Evolutionary conservation across 331 rosid species (phyloP), one percentile per base, ranked within the genome.

Genomic region (Prunus yedoensis): DNA sequence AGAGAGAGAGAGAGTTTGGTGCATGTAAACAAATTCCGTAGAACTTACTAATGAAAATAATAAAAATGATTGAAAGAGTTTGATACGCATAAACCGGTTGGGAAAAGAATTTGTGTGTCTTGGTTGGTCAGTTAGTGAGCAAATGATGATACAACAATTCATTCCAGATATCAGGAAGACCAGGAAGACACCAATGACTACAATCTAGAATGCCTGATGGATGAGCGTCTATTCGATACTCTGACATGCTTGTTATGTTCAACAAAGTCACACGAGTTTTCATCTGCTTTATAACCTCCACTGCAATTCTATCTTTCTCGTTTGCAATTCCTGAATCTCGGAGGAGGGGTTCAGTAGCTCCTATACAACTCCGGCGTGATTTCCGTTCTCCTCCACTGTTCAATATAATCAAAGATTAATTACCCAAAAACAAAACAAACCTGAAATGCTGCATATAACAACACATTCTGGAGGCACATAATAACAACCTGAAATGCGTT

Each of bases 121-220:
- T 32, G 38, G 38, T 32, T 32, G 38, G 38, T 57, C 62, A 10
- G 21, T 27, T 28, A 28, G 41, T 61, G 66, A 4, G 63, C 63
- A 61, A 27, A 61, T 15, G 66, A 61, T 25, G 38, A 74, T 84
- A 90, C 86, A 90, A 69, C 32, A 94, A 62, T 58, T 89, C 91
- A 70, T 94, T 94, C 99, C 99, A 89, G 60, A 85, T 63, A 80
- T 92, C 99, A 17, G 97, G 96, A 73, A 94, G 90, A 41, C 99
- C 97, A n/a, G 97, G 99, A 82, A 92, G 92, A 72, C 99, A 94
- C 99, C 99, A 94, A 84, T 90, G 99, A 78, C 99, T 94, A 76
- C 99, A 94, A 77, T 94, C 99, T 85, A 89, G 93, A 84, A 83
- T 53, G 13, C 65, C 70, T 6, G 84, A 92, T 61, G 97, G 97